These are phyloP conservation scores for Ogataea ganodermae DNA, from an alignment of 805 yeast species.

Conservation along the genomic window DNA sequence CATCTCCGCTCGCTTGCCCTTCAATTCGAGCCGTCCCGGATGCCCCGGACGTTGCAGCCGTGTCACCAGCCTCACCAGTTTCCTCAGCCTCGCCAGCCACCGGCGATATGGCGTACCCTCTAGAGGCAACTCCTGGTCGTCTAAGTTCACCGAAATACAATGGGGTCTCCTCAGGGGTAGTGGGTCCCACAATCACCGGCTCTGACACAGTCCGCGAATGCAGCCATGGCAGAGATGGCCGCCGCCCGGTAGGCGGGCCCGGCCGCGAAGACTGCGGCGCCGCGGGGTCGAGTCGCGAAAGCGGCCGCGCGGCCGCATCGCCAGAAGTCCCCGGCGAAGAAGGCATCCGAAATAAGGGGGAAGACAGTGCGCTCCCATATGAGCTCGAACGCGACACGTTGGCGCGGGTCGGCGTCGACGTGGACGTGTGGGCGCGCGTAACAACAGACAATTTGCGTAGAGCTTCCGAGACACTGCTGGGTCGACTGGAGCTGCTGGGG, in stretches of 20 bases:
- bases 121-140: neutral
- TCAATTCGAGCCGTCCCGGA: no score
- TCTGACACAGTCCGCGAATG: constrained; percentile 2
- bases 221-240: neutral
- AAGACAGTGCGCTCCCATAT: neutral
- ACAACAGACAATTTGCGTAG: neutral
- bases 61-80: neutral
- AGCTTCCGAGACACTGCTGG: constrained; percentile 2
- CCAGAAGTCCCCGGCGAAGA: neutral
- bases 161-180: constrained; percentile 2
- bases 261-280: neutral
- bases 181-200: neutral
- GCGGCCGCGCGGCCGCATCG: constrained; percentile 3
- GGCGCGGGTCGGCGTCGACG: neutral
- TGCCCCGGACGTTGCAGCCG: neutral
- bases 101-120: no score
- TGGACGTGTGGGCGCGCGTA: neutral
- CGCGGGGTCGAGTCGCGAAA: constrained; percentile 1
- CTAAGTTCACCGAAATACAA: neutral
- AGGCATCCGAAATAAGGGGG: neutral
- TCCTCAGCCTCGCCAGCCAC: no score
- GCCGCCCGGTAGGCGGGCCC: neutral
- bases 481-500: neutral
- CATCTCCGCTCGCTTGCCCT: no score
- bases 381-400: constrained; percentile 1